Conservation (phyloP, 73 alveolate genomes). For the Uronychia binucleata region DNA sequence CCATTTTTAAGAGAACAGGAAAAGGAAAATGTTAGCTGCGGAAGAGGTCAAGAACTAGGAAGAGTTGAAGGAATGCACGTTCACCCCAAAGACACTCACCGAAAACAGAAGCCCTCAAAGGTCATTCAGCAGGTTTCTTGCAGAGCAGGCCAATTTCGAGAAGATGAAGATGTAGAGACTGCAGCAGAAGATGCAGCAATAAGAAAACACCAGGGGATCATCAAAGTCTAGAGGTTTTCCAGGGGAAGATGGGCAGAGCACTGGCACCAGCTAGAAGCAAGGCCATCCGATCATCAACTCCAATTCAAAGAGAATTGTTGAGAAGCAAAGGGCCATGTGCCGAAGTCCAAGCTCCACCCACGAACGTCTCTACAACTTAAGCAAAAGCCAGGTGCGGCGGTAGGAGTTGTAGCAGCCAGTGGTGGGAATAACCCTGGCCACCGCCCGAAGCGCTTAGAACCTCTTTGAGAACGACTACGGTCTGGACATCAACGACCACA, state of each 20-base stretch:
- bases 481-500: neutral
- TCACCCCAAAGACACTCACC: neutral
- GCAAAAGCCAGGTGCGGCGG: neutral
- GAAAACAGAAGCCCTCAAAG: neutral
- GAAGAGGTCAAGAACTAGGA: neutral
- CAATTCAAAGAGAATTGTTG: neutral
- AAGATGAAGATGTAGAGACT: neutral
- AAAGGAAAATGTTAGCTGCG: neutral
- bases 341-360: neutral
- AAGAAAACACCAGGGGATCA: too few relatives aligned
- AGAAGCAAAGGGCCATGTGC: neutral
- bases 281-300: neutral
- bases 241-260: neutral
- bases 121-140: neutral
- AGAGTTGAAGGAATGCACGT: neutral
- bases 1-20: neutral
- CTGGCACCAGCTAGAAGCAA: neutral
- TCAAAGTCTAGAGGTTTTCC: neutral
- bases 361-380: neutral
- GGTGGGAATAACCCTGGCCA: neutral
- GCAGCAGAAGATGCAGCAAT: neutral
- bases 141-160: neutral
- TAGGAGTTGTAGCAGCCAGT: neutral
- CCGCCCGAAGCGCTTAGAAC: neutral
- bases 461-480: neutral